These are phyloP conservation scores for Sclerotinia trifoliorum DNA, from an alignment of 2,329 filamentous ascomycete species.

Conservation along the genomic window DNA sequence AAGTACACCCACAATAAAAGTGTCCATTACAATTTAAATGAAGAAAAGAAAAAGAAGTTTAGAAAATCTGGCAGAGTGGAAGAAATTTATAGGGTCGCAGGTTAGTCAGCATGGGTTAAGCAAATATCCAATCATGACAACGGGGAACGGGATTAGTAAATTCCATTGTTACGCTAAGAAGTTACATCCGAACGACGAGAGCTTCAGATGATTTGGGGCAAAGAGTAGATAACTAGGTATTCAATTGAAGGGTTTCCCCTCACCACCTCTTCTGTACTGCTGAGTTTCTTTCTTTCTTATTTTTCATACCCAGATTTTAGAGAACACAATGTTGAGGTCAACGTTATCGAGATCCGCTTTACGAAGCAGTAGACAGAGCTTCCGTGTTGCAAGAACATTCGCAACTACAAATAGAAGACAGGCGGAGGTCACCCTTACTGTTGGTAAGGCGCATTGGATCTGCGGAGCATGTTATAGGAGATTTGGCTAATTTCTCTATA, in stretches of 20 bases:
- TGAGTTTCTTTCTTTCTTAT: conserved; percentile 39
- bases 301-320: conserved; percentile 51
- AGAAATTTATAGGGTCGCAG: conserved; percentile 31
- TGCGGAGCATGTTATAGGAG: conserved; percentile 21
- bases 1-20: conserved; percentile 72
- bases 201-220: conserved; percentile 20
- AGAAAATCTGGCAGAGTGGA: conserved; percentile 28
- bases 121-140: conserved; percentile 28
- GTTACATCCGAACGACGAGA: conserved; percentile 24
- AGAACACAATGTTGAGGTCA: conserved; percentile 67
- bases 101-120: conserved; percentile 26
- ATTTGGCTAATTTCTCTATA: conserved; percentile 39
- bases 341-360: conserved; percentile 66
- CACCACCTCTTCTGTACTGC: conserved; percentile 24
- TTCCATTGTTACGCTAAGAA: conserved; percentile 21
- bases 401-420: conserved; percentile 73
- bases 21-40: conserved; percentile 60
- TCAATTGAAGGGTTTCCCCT: conserved; percentile 23
- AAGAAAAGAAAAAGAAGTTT: conserved; percentile 42
- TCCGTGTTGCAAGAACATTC: conserved; percentile 72
- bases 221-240: conserved; percentile 21
- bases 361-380: conserved; percentile 60
- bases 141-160: conserved; percentile 31
- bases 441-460: conserved; percentile 62
- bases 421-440: conserved; percentile 94